Evolutionary conservation across 495 filamentous ascomycete species (phyloP).

Genomic region (Penicillium cosmopolitanum): DNA sequence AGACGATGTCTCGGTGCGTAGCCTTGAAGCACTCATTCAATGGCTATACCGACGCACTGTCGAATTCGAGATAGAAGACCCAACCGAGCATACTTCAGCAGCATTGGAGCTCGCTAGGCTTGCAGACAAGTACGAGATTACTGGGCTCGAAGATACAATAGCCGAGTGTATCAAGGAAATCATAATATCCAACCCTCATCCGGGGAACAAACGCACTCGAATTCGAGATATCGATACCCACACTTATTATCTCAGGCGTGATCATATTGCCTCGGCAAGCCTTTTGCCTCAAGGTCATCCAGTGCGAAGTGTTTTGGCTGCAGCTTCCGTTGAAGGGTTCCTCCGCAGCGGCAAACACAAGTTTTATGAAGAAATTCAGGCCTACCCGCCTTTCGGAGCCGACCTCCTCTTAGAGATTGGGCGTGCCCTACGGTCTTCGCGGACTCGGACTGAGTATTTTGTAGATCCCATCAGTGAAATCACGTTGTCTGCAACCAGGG

Average conservation of each 20-base stretch:
- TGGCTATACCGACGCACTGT: conserved; percentile 30
- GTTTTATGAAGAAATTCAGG: conserved; percentile 19
- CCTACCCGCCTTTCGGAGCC: conserved; percentile 24
- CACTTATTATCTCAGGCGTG: conserved; percentile 22
- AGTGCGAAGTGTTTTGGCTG: conserved; percentile 28
- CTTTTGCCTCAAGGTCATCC: conserved; percentile 25
- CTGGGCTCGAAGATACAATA: conserved; percentile 24
- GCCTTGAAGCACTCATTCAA: conserved; percentile 31
- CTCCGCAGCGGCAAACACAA: conserved; percentile 20
- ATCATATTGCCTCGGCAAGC: conserved; percentile 27
- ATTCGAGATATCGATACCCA: no score
- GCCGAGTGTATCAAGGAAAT: conserved; percentile 25
- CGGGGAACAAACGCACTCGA: no score
- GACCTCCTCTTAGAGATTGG: conserved; percentile 28
- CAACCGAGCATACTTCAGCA: conserved; percentile 23
- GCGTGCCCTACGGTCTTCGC: background rate
- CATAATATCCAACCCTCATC: conserved; percentile 6
- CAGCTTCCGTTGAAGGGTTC: conserved; percentile 25
- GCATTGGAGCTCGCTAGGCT: conserved; percentile 33
- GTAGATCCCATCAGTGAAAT: conserved; percentile 8
- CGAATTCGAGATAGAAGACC: conserved; percentile 15
- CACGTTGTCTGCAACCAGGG: background rate
- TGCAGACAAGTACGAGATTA: conserved; percentile 29
- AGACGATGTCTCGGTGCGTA: conserved; percentile 29
- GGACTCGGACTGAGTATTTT: no score